These are phyloP conservation scores for Solanum sejunctum DNA, from an alignment of 257 asterid species.

Conservation along the genomic window DNA sequence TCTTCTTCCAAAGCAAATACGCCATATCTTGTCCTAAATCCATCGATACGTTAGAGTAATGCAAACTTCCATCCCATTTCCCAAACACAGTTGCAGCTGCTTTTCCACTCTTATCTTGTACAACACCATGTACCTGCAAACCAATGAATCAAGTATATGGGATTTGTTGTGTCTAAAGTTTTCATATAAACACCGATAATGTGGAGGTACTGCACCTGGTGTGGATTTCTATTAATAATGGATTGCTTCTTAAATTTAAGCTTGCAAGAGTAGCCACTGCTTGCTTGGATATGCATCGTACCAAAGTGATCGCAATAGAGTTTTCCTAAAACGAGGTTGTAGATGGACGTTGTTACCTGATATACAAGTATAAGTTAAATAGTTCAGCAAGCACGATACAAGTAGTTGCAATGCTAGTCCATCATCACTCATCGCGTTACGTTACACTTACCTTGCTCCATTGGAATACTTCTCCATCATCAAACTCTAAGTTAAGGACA, in stretches of 20 bases:
- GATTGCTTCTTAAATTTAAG: conserved; percentile 13
- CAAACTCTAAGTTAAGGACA: conserved; percentile 12
- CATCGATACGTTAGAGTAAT: background rate
- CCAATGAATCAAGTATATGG: background rate
- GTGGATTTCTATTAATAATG: conserved; percentile 8
- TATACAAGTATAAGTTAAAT: background rate
- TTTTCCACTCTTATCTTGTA: conserved; percentile 1
- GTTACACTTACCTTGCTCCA: conserved; percentile 9
- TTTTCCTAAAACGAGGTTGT: conserved; percentile 10
- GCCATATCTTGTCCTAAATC: background rate
- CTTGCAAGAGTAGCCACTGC: conserved; percentile 4
- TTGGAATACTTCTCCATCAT: conserved; percentile 10
- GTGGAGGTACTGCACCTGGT: background rate
- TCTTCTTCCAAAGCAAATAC: conserved; percentile 1
- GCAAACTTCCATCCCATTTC: conserved; percentile 14
- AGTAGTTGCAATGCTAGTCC: background rate
- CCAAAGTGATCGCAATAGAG: conserved; percentile 18
- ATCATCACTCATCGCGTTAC: background rate
- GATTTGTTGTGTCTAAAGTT: no score
- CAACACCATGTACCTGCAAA: conserved; percentile 12
- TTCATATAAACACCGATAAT: background rate
- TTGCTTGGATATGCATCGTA: conserved; percentile 11
- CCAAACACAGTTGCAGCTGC: conserved; percentile 8
- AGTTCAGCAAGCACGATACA: background rate
- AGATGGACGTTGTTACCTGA: conserved; percentile 16